Percentiles rank a stretch among this genome's conserved stretches.
Conservation (phyloP, 1,284 basidiomycete genomes). For the Apiotrichum veenhuisii region DNA sequence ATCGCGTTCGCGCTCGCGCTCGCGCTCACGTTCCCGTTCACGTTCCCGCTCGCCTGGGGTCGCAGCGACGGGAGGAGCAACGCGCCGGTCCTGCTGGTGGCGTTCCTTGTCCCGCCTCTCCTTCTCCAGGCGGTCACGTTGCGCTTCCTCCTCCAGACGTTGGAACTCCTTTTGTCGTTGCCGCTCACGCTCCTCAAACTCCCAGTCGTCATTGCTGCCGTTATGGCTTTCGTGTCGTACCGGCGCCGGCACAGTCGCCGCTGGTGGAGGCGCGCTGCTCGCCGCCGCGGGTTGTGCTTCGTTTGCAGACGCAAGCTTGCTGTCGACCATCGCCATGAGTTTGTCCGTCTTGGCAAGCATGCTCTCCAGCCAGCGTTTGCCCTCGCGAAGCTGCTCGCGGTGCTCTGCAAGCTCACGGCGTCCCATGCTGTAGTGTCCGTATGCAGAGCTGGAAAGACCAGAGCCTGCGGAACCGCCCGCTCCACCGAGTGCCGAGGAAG, state of each 20-base stretch:
- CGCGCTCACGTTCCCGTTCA: constrained; percentile 17
- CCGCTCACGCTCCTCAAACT: constrained; percentile 44
- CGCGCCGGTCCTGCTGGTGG: neutral
- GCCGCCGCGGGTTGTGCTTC: constrained; percentile 3
- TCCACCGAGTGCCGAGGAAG: neutral
- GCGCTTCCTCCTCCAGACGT: constrained; percentile 39
- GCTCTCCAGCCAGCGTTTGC: constrained; percentile 47
- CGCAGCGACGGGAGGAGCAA: neutral
- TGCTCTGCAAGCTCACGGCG: constrained; percentile 46
- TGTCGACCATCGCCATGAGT: constrained; percentile 44
- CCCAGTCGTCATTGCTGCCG: constrained; percentile 34
- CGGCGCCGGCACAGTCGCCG: neutral
- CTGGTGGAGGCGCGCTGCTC: neutral
- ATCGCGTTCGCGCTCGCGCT: constrained; percentile 11
- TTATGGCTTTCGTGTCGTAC: neutral
- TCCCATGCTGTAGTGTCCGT: constrained; percentile 36
- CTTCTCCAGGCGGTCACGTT: constrained; percentile 35
- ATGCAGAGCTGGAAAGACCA: constrained; percentile 9
- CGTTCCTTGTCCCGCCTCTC: constrained; percentile 33
- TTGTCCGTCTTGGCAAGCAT: constrained; percentile 48
- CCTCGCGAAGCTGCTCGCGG: constrained; percentile 48
- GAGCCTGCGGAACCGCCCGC: constrained; percentile 1
- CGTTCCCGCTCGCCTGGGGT: neutral
- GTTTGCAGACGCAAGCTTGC: constrained; percentile 26
- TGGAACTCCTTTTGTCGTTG: constrained; percentile 38